A percentile compares a stretch with the other conserved stretches of the same genome.
Evolutionary conservation across 1,139 yeast species (phyloP).

Genomic region (Candida sp.): DNA sequence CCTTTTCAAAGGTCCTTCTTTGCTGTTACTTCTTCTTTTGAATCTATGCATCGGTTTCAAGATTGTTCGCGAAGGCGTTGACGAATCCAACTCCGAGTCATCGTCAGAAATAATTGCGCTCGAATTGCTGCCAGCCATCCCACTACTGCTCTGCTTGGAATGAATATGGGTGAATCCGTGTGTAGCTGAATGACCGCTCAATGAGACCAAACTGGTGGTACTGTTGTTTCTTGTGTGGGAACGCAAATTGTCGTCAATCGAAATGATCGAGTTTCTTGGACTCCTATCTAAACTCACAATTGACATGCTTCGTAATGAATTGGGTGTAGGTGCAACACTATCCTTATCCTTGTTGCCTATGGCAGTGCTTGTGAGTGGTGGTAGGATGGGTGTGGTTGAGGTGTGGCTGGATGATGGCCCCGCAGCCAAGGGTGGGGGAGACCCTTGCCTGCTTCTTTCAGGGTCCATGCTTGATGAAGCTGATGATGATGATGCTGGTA

Average conservation of each 20-base stretch:
- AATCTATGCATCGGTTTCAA: slow-evolving; percentile 20
- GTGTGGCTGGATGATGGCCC: slow-evolving; percentile 2
- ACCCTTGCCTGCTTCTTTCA: neutral
- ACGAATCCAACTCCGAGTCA: slow-evolving; percentile 33
- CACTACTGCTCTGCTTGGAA: slow-evolving; percentile 5
- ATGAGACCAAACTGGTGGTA: slow-evolving; percentile 30
- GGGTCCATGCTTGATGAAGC: neutral
- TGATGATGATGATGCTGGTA: slow-evolving; percentile 3
- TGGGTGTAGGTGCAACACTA: slow-evolving; percentile 16
- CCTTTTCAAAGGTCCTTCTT: slow-evolving; percentile 20
- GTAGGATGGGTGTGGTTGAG: slow-evolving; percentile 4
- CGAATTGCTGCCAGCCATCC: slow-evolving; percentile 3
- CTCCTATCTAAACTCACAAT: slow-evolving; percentile 40
- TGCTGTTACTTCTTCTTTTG: slow-evolving; percentile 13
- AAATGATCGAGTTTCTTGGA: slow-evolving; percentile 48
- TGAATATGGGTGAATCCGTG: slow-evolving; percentile 2
- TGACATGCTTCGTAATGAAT: slow-evolving; percentile 36
- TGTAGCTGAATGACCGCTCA: slow-evolving; percentile 9
- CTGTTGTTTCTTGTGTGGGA: slow-evolving; percentile 39
- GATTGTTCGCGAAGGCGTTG: slow-evolving; percentile 20
- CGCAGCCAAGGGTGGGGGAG: slow-evolving; percentile 2
- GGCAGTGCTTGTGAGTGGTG: neutral
- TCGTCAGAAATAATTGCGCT: slow-evolving; percentile 38
- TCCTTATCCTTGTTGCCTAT: neutral
- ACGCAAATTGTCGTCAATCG: slow-evolving; percentile 37